Percentiles rank a stretch among this genome's conserved stretches.
Conservation (phyloP, 176 grass and related monocot genomes). For the Bromus sterilis region DNA sequence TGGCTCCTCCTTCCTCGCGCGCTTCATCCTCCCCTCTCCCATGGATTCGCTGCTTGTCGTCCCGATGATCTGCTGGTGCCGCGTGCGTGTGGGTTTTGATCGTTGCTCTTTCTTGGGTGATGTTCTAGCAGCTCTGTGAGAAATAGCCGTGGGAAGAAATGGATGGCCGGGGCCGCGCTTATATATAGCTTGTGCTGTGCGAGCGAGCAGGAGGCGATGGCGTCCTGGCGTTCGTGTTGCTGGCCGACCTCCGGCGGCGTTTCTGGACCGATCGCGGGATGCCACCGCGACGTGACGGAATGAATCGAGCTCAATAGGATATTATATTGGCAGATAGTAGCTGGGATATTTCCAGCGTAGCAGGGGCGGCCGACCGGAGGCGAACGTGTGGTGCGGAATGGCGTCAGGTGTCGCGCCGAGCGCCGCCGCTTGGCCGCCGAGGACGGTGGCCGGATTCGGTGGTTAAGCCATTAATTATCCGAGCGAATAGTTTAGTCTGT, state of each 20-base stretch:
- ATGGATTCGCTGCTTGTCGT: neutral
- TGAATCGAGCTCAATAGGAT: neutral
- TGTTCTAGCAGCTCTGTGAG: neutral
- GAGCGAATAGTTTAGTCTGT: no score
- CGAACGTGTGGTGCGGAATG: neutral
- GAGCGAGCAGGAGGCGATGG: neutral
- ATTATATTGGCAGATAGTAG: no score
- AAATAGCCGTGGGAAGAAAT: neutral
- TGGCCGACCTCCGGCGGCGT: neutral
- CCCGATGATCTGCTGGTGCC: neutral
- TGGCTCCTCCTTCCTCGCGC: neutral
- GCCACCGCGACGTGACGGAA: neutral
- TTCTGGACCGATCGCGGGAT: neutral
- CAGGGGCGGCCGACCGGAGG: neutral
- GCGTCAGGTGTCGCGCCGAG: neutral
- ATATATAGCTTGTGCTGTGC: neutral
- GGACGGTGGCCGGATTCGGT: no score
- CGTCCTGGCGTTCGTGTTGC: neutral
- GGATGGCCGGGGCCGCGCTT: neutral
- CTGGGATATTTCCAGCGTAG: neutral
- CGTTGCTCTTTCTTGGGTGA: neutral
- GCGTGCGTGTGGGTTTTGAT: neutral
- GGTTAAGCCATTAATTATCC: no score
- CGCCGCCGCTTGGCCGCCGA: no score
- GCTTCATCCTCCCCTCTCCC: neutral